Conservation (phyloP, 2,329 filamentous ascomycete genomes). For the Aspergillus tanneri region DNA sequence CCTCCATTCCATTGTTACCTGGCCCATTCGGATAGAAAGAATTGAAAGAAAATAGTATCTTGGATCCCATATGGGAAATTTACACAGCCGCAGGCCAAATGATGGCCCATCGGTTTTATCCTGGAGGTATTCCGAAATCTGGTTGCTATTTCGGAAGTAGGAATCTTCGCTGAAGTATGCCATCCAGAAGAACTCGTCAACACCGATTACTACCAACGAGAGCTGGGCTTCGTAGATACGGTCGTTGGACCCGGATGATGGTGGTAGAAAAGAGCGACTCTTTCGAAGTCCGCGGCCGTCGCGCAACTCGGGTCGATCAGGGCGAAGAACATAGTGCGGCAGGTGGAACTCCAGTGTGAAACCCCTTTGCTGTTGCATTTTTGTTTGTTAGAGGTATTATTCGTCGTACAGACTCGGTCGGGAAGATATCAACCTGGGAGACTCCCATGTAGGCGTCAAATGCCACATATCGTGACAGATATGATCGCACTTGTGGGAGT, state of each 20-base stretch:
- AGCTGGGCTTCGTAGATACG: constrained; percentile 11
- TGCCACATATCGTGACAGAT: constrained; percentile 8
- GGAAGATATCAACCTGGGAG: constrained; percentile 1
- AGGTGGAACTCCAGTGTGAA: constrained; percentile 3
- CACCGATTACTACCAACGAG: constrained; percentile 9
- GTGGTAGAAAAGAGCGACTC: neutral
- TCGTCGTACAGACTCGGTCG: neutral
- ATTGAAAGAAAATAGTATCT: constrained; percentile 12
- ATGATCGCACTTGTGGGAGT: constrained; percentile 10
- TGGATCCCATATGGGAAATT: constrained; percentile 8
- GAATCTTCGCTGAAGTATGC: constrained; percentile 9
- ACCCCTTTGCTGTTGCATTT: neutral
- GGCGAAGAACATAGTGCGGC: constrained; percentile 1
- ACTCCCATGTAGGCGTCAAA: constrained; percentile 2
- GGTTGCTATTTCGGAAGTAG: neutral
- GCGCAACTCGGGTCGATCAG: neutral
- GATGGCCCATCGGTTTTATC: constrained; percentile 1
- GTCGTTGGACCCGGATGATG: neutral
- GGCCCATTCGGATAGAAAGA: constrained; percentile 4
- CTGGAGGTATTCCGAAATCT: neutral
- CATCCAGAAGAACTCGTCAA: constrained; percentile 13
- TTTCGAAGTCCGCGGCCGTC: constrained; percentile 7
- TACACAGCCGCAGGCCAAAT: neutral
- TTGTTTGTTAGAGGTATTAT: neutral
- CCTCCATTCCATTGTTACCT: constrained; percentile 10